phyloP scores from a whole-genome alignment of 2,329 filamentous ascomycete species.

The Scytalidium sp. region DNA sequence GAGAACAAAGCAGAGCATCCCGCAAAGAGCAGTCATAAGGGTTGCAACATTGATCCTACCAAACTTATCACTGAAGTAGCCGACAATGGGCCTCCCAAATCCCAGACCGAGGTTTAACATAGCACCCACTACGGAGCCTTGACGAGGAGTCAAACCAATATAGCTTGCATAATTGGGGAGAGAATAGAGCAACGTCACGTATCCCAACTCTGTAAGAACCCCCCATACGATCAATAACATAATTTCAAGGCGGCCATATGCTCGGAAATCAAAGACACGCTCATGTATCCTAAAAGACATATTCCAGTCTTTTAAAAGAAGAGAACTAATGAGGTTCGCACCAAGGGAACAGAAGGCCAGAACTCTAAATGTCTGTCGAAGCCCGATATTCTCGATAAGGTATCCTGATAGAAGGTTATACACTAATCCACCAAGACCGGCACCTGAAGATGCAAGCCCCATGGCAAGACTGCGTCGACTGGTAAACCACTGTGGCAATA shows the following conservation, averaged over 20 bases:
- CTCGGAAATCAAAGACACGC: constrained; percentile 17
- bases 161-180: constrained; percentile 42
- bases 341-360: constrained; percentile 2
- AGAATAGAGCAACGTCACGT: constrained; percentile 42
- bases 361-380: constrained; percentile 53
- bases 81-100: constrained; percentile 42
- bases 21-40: constrained; percentile 33
- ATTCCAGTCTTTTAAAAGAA: constrained; percentile 12
- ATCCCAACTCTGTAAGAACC: constrained; percentile 36
- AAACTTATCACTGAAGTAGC: constrained; percentile 39
- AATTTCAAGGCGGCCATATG: constrained; percentile 31
- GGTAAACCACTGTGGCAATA: constrained; percentile 58
- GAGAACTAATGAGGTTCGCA: constrained; percentile 5
- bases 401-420: constrained; percentile 47
- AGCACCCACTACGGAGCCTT: constrained; percentile 37
- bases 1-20: constrained; percentile 34
- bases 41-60: constrained; percentile 39
- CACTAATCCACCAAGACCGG: constrained; percentile 49
- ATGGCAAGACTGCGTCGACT: constrained; percentile 51
- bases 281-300: constrained; percentile 3
- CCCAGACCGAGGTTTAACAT: constrained; percentile 44
- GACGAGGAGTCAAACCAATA: constrained; percentile 35
- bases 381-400: constrained; percentile 46
- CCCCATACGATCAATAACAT: constrained; percentile 37
- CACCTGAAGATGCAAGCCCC: constrained; percentile 50